Base-by-base conservation (phyloP, 257 asterid genomes). In the Gentiana straminea region DNA sequence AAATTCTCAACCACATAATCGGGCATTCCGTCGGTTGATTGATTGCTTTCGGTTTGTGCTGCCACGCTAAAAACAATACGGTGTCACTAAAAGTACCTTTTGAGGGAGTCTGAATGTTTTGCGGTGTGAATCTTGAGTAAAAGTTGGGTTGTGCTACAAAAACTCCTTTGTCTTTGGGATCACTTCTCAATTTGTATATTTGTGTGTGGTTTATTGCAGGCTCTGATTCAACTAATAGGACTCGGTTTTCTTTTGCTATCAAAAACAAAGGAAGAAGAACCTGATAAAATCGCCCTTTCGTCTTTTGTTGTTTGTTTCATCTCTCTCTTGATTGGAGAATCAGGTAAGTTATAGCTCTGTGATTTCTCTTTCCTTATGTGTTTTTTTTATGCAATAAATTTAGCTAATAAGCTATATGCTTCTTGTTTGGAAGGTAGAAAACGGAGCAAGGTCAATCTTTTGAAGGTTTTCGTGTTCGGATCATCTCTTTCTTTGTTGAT, bases 311-410 rank as follows among this genome's bases (percentile, higher is more conserved):
- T 77, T 63, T 79, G 66, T 75, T 82, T 77, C 55, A 36, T 77
- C 46, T 82, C 96, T 54, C 70, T 81, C 47, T 64, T 84, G 35
- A 52, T 83, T 13, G 96, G 96, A 63, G 95, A 84, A 74, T 65
- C 82, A 52, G 98, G 97, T 84, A 57, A 41, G 61, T 44, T 8
- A 11, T 8, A 51, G 49, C 58, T 39, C 52, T 41, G 37, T 63
- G 61, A 10, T 59, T 60, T 3, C 8, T 35, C 43, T n/a, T 38
- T 15, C 51, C 10, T 57, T 24, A 8, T 24, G 5, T 51, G 4
- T 2, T 39, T 48, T 11, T 11, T 11, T 32, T 35, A 32, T 43
- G 37, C 34, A 33, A 0, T 13, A 60, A 50, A 33, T 8, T 57
- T 39, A 39, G 13, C 44, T 46, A 33, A 13, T 43, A 13, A 33